Evolutionary conservation across 2,329 filamentous ascomycete genomes (phyloP), one percentile per base, ranked within the genome.

Genomic region (Fusarium mangiferae): DNA sequence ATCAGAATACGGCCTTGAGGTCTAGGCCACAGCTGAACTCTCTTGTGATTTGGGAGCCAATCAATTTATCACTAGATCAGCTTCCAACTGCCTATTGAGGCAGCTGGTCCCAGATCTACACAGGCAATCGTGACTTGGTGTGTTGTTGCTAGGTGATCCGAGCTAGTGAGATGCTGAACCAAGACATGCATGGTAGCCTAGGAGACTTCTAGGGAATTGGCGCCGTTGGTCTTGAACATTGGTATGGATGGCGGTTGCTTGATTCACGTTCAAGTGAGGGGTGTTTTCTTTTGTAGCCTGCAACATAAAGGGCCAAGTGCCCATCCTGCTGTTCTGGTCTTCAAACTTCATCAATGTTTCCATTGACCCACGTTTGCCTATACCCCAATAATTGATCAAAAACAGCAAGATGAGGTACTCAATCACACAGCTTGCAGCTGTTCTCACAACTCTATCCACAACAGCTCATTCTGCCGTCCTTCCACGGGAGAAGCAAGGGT

Each of bases 401-500:
- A 26, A 8, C 10, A 15, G 8, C 26, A 59, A 54, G 3, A 70
- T 70, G 66, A 70, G 30, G 15, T 42, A 52, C 6, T 66, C 66
- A n/a, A 22, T 64, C 5, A 35, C 45, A 26, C 58, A 64, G 28
- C 58, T 70, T 22, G 22, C 46, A 7, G 58, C 45, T 58, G 66
- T 58, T 17, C 45, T 70, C 11, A 44, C 52, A n/a, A 33, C 22
- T 5, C 7, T 70, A 14, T 58, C 41, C 0, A 33, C 66, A 7
- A 22, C 66, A 30, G 51, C 24, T 4, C 36, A 38, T 2, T 17
- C 59, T 39, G 28, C 63, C 6, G 22, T 24, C 11, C n/a, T 49
- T 17, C 65, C 51, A 8, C 30, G 51, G 20, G 46, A 49, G 3
- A 69, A 68, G 17, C 41, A 69, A 22, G 59, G 52, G 3, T 70